These are phyloP conservation scores for Didymella segeticola DNA, from an alignment of 2,329 filamentous ascomycete species.

Conservation along the genomic window DNA sequence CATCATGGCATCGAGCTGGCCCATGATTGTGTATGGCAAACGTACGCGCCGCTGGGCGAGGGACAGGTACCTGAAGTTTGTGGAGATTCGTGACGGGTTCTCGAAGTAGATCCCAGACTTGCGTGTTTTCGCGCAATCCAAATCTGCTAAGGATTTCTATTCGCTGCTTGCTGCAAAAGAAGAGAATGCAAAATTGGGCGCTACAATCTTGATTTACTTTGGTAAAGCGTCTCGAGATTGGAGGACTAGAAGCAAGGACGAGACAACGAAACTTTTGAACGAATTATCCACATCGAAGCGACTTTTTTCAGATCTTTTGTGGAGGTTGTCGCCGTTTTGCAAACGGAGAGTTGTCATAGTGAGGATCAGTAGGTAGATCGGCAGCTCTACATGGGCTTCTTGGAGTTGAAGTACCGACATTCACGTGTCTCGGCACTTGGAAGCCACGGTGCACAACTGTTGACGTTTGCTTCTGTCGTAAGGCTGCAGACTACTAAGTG, in stretches of 20 bases:
- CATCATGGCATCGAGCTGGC: conserved; percentile 25
- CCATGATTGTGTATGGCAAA: conserved; percentile 28
- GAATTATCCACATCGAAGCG: not conserved
- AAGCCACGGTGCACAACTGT: not conserved
- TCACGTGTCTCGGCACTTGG: not conserved
- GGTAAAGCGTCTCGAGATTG: not conserved
- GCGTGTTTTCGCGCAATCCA: not conserved
- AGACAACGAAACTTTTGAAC: not conserved
- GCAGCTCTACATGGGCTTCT: not conserved
- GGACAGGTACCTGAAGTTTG: conserved; percentile 26
- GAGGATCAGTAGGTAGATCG: not conserved
- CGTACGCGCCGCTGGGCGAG: conserved; percentile 21
- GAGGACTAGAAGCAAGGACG: no score
- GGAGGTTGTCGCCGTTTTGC: not conserved
- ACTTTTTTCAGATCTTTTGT: not conserved
- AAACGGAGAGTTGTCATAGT: not conserved
- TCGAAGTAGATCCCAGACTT: conserved; percentile 10
- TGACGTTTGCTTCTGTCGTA: not conserved
- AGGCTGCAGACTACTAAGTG: not conserved
- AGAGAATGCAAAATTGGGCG: not conserved
- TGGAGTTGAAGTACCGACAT: not conserved
- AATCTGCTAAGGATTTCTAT: not conserved
- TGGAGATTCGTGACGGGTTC: conserved; percentile 28
- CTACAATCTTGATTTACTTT: not conserved
- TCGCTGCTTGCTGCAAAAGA: not conserved